A percentile compares a stretch with the other conserved stretches of the same genome.
Evolutionary conservation across 2,329 filamentous ascomycete genomes (phyloP).

Genomic region (Ascochyta fabae): DNA sequence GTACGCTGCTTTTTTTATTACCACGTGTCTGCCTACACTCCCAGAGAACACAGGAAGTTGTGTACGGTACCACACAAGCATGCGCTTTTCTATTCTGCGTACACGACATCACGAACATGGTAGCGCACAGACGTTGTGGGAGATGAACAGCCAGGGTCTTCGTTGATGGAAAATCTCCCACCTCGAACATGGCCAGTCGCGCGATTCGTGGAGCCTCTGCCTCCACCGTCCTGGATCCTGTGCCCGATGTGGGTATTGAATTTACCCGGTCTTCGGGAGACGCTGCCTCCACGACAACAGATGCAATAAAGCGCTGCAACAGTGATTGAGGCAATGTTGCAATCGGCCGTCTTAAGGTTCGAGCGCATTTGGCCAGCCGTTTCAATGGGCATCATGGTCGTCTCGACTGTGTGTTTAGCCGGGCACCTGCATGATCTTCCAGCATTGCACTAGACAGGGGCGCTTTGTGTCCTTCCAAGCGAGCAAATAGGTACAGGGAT

Average conservation of each 20-base stretch:
- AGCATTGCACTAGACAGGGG: conserved; percentile 22
- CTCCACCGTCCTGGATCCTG: conserved; percentile 37
- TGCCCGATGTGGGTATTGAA: conserved; percentile 30
- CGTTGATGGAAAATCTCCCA: conserved; percentile 43
- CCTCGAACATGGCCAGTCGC: conserved; percentile 26
- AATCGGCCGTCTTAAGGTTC: not conserved
- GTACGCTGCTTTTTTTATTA: conserved; percentile 18
- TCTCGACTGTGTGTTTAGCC: conserved; percentile 29
- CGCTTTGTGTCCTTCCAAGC: conserved; percentile 33
- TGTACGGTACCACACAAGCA: not conserved
- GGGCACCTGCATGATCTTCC: conserved; percentile 46
- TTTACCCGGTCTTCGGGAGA: conserved; percentile 31
- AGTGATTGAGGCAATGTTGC: not conserved
- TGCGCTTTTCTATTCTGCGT: conserved; percentile 2
- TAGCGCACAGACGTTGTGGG: conserved; percentile 12
- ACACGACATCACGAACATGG: conserved; percentile 12
- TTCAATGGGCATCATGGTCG: not conserved
- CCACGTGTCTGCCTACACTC: conserved; percentile 26
- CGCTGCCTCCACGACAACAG: conserved; percentile 6
- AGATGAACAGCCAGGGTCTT: conserved; percentile 36
- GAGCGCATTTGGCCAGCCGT: not conserved
- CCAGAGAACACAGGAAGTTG: conserved; percentile 4
- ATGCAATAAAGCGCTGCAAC: not conserved
- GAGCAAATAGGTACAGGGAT: conserved; percentile 40
- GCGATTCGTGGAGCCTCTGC: conserved; percentile 37